Base-by-base conservation (phyloP, 2,329 filamentous ascomycete species). In the Fusarium pseudonygamai region DNA sequence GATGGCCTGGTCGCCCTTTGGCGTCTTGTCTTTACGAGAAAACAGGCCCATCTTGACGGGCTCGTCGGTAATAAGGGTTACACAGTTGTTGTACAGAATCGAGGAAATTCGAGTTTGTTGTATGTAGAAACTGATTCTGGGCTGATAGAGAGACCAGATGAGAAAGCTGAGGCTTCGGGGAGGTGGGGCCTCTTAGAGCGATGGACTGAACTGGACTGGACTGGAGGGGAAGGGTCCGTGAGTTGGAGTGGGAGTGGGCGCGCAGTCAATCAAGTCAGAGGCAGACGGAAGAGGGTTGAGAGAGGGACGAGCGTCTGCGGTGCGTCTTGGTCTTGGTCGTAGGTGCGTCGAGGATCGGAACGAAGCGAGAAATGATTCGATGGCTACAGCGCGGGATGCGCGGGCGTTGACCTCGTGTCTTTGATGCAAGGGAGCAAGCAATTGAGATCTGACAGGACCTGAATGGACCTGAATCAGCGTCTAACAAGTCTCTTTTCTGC, bases 1-100 rank as follows among this genome's bases (percentile, higher is more conserved):
- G 78, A 86, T 80, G 50, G 81, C 78, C 26, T 83, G 79, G 64
- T 84, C 82, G 73, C 78, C 80, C 79, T 84, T 86, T 59, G 84
- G 80, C 70, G 84, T 80, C 82, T 86, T 88, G 74, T 88, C 84
- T 77, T 85, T 88, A 68, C 87, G 83, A 40, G 87, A 88, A 78
- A 90, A 90, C 72, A 90, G 77, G 76, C 88, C 87, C 88, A 90
- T 90, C 68, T 75, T 81, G 79, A 20, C 45, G 64, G 73, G 61
- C 65, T 72, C 69, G 45, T 40, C 37, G 62, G 50, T 30, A 34
- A 30, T 65, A 49, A 58, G 26, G 58, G 46, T 62, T 62, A 64
- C 60, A 47, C 61, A 52, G 34, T 18, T 64, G 69, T 58, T 55
- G 65, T 70, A 67, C 60, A 57, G 52, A 40, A 62, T 62, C 52